A percentile compares a stretch with the other conserved stretches of the same genome.
Evolutionary conservation across 1,284 basidiomycete species (phyloP).

Genomic region (Cutaneotrichosporon mucoides): DNA sequence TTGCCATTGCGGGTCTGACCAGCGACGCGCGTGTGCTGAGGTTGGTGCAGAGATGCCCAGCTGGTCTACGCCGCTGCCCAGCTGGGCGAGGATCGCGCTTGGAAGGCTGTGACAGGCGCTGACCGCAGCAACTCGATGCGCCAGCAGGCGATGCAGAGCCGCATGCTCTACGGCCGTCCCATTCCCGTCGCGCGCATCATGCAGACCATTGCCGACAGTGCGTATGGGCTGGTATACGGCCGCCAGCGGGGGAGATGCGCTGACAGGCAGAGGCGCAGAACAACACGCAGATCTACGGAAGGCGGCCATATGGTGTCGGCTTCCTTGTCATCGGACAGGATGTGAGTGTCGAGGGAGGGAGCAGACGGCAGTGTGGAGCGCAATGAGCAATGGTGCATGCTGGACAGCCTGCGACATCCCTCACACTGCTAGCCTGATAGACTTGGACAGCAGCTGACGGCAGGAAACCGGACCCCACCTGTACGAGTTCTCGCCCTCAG

Average conservation of each 20-base stretch:
- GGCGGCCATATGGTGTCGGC: slow-evolving; percentile 96
- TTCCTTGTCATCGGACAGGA: slow-evolving; percentile 97
- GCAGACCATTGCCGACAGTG: slow-evolving; percentile 89
- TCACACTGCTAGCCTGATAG: no score
- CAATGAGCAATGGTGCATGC: no score
- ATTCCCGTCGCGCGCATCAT: slow-evolving; percentile 92
- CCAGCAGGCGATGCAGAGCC: slow-evolving; percentile 92
- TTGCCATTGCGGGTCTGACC: slow-evolving; percentile 96
- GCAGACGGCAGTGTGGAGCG: no score
- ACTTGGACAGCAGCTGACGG: no score
- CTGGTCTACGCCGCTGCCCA: no score
- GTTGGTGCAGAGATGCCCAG: slow-evolving; percentile 54
- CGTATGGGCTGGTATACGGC: no score
- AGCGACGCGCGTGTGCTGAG: slow-evolving; percentile 96
- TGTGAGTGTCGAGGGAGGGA: no score
- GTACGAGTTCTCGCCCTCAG: slow-evolving; percentile 96
- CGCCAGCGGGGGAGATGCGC: no score
- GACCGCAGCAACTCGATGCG: slow-evolving; percentile 90
- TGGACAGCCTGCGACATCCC: no score
- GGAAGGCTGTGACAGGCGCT: no score
- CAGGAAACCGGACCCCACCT: slow-evolving; percentile 87
- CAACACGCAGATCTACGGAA: slow-evolving; percentile 98
- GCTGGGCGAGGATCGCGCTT: no score
- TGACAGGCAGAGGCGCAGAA: slow-evolving; percentile 79
- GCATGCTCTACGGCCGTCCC: slow-evolving; percentile 91